Conservation (phyloP, 768 basidiomycete genomes). For the Tubosaeta sp. region DNA sequence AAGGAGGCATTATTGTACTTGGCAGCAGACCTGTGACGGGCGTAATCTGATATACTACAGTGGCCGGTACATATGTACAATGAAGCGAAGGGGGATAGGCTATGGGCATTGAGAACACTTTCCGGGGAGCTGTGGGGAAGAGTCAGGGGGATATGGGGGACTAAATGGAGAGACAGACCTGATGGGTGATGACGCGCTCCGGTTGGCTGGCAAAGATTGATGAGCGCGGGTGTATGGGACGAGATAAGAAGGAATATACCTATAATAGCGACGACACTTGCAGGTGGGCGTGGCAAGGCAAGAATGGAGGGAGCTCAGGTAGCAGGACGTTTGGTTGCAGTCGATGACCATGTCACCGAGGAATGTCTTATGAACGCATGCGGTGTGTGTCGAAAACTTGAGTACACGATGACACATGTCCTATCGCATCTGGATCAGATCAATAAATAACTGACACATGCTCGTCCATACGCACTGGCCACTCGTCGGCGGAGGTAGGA, state of each 20-base stretch:
- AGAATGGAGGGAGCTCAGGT: slow-evolving; percentile 33
- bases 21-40: too few species aligned
- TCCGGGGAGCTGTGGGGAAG: slow-evolving; percentile 31
- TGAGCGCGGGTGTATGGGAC: background rate
- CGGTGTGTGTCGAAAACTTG: slow-evolving; percentile 43
- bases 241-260: slow-evolving; percentile 28
- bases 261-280: slow-evolving; percentile 55
- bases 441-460: background rate
- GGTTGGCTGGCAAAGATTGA: slow-evolving; percentile 41
- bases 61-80: background rate
- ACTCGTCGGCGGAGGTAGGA: slow-evolving; percentile 55
- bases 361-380: slow-evolving; percentile 56
- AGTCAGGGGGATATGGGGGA: slow-evolving; percentile 12
- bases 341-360: slow-evolving; percentile 44
- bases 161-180: slow-evolving; percentile 35
- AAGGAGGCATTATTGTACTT: too few species aligned
- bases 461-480: background rate
- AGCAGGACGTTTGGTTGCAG: slow-evolving; percentile 32
- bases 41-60: background rate
- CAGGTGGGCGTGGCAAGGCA: slow-evolving; percentile 47
- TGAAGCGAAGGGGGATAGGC: background rate
- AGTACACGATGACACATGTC: slow-evolving; percentile 66
- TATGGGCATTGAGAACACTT: slow-evolving; percentile 37
- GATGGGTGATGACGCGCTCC: slow-evolving; percentile 41
- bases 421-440: slow-evolving; percentile 5